These are phyloP conservation scores for Fusarium newnesense DNA, from an alignment of 2,329 filamentous ascomycete species.

Conservation along the genomic window DNA sequence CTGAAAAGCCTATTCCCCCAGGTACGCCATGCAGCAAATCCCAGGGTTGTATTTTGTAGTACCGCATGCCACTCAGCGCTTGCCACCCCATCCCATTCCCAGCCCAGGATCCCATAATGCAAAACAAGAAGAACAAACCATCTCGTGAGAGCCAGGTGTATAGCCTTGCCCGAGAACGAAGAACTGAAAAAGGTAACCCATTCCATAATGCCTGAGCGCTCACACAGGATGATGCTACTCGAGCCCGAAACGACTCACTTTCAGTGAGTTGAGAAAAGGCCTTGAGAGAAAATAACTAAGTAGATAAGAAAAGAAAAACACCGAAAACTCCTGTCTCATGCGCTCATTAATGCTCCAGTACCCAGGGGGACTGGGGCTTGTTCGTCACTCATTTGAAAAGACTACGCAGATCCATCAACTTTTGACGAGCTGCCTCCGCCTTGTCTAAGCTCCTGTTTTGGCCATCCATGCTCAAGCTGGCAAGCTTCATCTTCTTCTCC, in stretches of 20 bases:
- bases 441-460: constrained; percentile 64
- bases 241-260: constrained; percentile 28
- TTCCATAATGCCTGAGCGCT: constrained; percentile 31
- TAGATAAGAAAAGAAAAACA: constrained; percentile 31
- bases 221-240: constrained; percentile 28
- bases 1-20: constrained; percentile 5
- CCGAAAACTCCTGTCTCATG: constrained; percentile 40
- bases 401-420: constrained; percentile 66
- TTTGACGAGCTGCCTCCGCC: constrained; percentile 67
- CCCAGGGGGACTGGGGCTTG: constrained; percentile 16
- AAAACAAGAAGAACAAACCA: constrained; percentile 21
- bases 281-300: constrained; percentile 44
- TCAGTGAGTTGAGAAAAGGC: constrained; percentile 29
- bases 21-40: constrained; percentile 22
- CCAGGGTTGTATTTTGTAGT: constrained; percentile 36
- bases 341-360: constrained; percentile 25
- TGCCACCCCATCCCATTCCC: constrained; percentile 25
- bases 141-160: constrained; percentile 47
- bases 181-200: constrained; percentile 18
- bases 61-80: constrained; percentile 33
- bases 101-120: constrained; percentile 27
- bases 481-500: constrained; percentile 91
- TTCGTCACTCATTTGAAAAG: constrained; percentile 61
- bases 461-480: constrained; percentile 84
- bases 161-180: constrained; percentile 23